Evolutionary conservation across 2,329 filamentous ascomycete genomes (phyloP).

Genomic region (Venturia asperata): DNA sequence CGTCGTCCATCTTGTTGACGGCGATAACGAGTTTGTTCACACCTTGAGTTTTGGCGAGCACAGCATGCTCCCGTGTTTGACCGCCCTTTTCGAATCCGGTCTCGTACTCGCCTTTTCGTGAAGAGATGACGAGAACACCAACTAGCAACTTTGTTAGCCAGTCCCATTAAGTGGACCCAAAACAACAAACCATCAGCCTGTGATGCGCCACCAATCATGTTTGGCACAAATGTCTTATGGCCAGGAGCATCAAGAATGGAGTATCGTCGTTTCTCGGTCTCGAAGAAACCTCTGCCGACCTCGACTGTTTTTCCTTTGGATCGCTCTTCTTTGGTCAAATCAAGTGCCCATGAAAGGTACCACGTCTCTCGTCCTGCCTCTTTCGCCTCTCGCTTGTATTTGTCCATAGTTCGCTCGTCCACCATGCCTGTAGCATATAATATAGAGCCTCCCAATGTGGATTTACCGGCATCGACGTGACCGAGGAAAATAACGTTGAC

Average conservation of each 20-base stretch:
- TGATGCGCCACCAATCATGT: constrained; percentile 91
- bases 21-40: constrained; percentile 93
- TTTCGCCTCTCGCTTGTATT: constrained; percentile 95
- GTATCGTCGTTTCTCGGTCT: constrained; percentile 93
- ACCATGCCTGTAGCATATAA: constrained; percentile 96
- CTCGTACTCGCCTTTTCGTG: constrained; percentile 97
- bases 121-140: constrained; percentile 90
- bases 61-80: constrained; percentile 94
- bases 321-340: constrained; percentile 93
- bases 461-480: constrained; percentile 97
- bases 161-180: no score
- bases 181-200: constrained; percentile 29
- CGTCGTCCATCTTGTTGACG: constrained; percentile 99
- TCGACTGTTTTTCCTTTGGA: constrained; percentile 97
- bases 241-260: constrained; percentile 94
- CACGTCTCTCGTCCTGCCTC: constrained; percentile 94
- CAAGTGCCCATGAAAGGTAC: constrained; percentile 98
- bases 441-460: constrained; percentile 87
- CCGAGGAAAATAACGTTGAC: constrained; percentile 97
- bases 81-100: constrained; percentile 96
- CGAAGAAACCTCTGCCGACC: constrained; percentile 80
- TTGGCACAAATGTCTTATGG: constrained; percentile 96
- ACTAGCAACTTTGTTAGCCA: constrained; percentile 34
- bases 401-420: constrained; percentile 96
- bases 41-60: constrained; percentile 95